Evolutionary conservation across 768 basidiomycete species (phyloP).

Genomic region (Leccinum subgranulosum): DNA sequence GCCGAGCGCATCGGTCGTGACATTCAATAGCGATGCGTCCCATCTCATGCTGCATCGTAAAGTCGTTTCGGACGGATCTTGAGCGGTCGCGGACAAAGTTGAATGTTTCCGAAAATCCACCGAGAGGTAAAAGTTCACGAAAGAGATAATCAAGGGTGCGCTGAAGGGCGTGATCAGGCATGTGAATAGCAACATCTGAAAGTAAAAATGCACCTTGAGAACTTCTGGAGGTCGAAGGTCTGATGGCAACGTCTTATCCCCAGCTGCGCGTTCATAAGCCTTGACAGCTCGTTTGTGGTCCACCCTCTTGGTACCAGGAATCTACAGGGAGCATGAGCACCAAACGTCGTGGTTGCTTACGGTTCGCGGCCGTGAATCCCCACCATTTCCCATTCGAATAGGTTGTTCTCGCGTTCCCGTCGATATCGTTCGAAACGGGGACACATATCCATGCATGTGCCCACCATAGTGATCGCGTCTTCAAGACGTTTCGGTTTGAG

Average conservation of each 20-base stretch:
- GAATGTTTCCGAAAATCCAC: slow-evolving; percentile 68
- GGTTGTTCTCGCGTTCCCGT: slow-evolving; percentile 83
- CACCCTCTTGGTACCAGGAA: slow-evolving; percentile 80
- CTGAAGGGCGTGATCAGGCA: slow-evolving; percentile 34
- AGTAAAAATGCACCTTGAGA: slow-evolving; percentile 54
- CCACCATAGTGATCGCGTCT: slow-evolving; percentile 89
- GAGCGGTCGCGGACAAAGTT: slow-evolving; percentile 92
- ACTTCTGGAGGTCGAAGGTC: slow-evolving; percentile 87
- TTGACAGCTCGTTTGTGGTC: slow-evolving; percentile 89
- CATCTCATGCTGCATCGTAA: slow-evolving; percentile 86
- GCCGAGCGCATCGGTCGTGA: slow-evolving; percentile 91
- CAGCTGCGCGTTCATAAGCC: slow-evolving; percentile 91
- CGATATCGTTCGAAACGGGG: slow-evolving; percentile 91
- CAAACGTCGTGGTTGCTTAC: slow-evolving; percentile 7
- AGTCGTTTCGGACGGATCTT: slow-evolving; percentile 87
- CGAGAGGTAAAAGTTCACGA: slow-evolving; percentile 67
- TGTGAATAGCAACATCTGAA: not conserved
- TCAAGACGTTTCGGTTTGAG: slow-evolving; percentile 73
- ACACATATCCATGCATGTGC: slow-evolving; percentile 93
- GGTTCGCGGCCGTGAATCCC: slow-evolving; percentile 21
- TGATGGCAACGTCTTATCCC: slow-evolving; percentile 87
- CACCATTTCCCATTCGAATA: slow-evolving; percentile 85
- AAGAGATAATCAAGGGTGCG: slow-evolving; percentile 92
- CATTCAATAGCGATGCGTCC: slow-evolving; percentile 80
- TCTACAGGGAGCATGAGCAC: slow-evolving; percentile 47